A percentile compares a stretch with the other conserved stretches of the same genome.
Conservation (phyloP, 495 filamentous ascomycete species). For the Penicillium maclennaniae region DNA sequence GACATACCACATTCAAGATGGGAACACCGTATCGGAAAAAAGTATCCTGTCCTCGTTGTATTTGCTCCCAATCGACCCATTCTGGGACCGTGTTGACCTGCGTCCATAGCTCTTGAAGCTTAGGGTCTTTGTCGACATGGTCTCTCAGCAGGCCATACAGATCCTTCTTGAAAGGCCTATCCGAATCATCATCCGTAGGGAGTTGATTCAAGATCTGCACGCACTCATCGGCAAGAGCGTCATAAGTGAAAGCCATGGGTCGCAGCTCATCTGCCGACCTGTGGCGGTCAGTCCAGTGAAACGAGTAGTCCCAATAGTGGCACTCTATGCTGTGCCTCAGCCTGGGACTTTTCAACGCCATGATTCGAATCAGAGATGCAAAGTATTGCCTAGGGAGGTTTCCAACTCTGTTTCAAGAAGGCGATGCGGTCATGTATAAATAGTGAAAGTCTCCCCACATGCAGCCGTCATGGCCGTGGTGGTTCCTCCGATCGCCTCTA, state of each 20-base stretch:
- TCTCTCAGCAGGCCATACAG: slow-evolving; percentile 58
- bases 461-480: slow-evolving; percentile 1
- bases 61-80: slow-evolving; percentile 83
- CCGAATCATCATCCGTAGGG: slow-evolving; percentile 28
- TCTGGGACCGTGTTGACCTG: slow-evolving; percentile 66
- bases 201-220: slow-evolving; percentile 57
- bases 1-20: slow-evolving; percentile 47
- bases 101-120: slow-evolving; percentile 58
- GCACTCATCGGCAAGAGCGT: slow-evolving; percentile 63
- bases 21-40: slow-evolving; percentile 72
- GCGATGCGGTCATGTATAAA: not conserved
- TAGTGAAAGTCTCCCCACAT: not conserved
- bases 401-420: not conserved
- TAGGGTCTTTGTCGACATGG: slow-evolving; percentile 53
- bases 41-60: slow-evolving; percentile 56
- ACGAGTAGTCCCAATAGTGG: slow-evolving; percentile 62
- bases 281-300: slow-evolving; percentile 67
- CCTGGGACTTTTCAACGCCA: slow-evolving; percentile 16
- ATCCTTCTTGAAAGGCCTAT: slow-evolving; percentile 44
- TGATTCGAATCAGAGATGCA: not conserved
- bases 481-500: slow-evolving; percentile 1
- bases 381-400: not conserved
- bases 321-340: slow-evolving; percentile 20
- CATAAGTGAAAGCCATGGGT: slow-evolving; percentile 62
- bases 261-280: slow-evolving; percentile 55